phyloP scores from a whole-genome alignment of 2,329 filamentous ascomycete species.

The Thermoascus crustaceus region DNA sequence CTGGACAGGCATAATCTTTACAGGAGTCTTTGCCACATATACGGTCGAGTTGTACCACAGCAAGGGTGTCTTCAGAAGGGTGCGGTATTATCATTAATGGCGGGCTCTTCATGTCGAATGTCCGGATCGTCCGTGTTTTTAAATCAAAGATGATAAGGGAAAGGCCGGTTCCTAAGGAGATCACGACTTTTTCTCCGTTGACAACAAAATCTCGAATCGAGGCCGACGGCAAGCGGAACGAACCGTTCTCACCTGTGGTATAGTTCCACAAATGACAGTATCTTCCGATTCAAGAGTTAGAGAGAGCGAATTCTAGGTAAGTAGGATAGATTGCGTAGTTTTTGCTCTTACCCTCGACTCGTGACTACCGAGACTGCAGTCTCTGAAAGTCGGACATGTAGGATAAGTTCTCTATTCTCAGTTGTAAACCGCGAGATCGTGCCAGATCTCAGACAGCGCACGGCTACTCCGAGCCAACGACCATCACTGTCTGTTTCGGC shows the following conservation, averaged over 20 bases:
- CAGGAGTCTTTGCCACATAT: too few species aligned
- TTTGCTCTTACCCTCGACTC: slow-evolving; percentile 15
- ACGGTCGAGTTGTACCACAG: too few species aligned
- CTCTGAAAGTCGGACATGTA: slow-evolving; percentile 13
- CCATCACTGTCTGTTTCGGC: slow-evolving; percentile 4
- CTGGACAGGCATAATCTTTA: too few species aligned
- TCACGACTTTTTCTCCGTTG: slow-evolving; percentile 15
- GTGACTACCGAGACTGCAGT: slow-evolving; percentile 15
- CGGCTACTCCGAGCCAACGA: slow-evolving; percentile 7
- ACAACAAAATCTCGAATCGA: slow-evolving; percentile 12
- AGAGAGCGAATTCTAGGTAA: background rate
- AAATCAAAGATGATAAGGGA: too few species aligned
- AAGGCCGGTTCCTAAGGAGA: too few species aligned
- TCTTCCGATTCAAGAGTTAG: slow-evolving; percentile 9
- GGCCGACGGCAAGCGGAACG: slow-evolving; percentile 21
- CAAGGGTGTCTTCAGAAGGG: too few species aligned
- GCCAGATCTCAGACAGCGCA: slow-evolving; percentile 10
- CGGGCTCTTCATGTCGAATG: too few species aligned
- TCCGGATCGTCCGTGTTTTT: too few species aligned
- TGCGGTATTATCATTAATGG: too few species aligned
- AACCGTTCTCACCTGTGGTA: slow-evolving; percentile 11
- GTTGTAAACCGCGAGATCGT: slow-evolving; percentile 12
- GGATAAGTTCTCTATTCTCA: slow-evolving; percentile 14
- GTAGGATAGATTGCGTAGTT: too few species aligned
- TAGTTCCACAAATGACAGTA: slow-evolving; percentile 26